These are phyloP conservation scores for Fusarium verrucosum DNA, from an alignment of 2,329 filamentous ascomycete genomes.

Conservation along the genomic window DNA sequence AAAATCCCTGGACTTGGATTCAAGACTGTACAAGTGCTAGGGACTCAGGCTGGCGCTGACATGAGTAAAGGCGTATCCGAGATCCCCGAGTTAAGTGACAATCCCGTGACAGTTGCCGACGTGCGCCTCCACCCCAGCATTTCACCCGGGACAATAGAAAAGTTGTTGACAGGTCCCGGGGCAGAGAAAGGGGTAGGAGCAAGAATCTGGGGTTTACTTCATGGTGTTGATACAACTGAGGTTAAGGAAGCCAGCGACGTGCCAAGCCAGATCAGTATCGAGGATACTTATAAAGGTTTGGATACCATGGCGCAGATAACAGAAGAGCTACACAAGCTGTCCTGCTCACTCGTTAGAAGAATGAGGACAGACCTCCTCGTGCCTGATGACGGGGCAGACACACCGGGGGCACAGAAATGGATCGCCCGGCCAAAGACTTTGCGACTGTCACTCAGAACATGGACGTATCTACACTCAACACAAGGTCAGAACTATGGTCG, in stretches of 20 bases:
- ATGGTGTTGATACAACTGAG: constrained; percentile 80
- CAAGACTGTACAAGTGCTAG: constrained; percentile 63
- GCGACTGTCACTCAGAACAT: constrained; percentile 79
- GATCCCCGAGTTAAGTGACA: constrained; percentile 47
- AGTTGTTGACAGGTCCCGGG: constrained; percentile 74
- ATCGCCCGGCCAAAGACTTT: constrained; percentile 82
- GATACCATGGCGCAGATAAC: constrained; percentile 70
- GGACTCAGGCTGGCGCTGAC: constrained; percentile 62
- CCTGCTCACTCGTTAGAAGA: constrained; percentile 75
- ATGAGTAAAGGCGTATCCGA: constrained; percentile 47
- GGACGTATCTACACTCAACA: constrained; percentile 50
- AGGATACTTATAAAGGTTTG: constrained; percentile 85
- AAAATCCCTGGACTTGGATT: constrained; percentile 87
- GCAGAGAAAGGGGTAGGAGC: constrained; percentile 75
- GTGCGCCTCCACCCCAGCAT: constrained; percentile 71
- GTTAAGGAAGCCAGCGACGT: constrained; percentile 76
- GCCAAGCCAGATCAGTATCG: constrained; percentile 91
- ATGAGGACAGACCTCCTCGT: constrained; percentile 81
- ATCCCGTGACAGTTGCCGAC: constrained; percentile 69
- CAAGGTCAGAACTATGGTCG: constrained; percentile 71
- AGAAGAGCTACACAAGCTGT: constrained; percentile 74
- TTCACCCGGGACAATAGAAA: constrained; percentile 71
- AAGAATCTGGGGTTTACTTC: constrained; percentile 79
- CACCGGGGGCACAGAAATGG: constrained; percentile 63
- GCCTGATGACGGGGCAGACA: constrained; percentile 52